phyloP scores from a whole-genome alignment of 2,329 filamentous ascomycete genomes.

The Diplocarpon rosae region DNA sequence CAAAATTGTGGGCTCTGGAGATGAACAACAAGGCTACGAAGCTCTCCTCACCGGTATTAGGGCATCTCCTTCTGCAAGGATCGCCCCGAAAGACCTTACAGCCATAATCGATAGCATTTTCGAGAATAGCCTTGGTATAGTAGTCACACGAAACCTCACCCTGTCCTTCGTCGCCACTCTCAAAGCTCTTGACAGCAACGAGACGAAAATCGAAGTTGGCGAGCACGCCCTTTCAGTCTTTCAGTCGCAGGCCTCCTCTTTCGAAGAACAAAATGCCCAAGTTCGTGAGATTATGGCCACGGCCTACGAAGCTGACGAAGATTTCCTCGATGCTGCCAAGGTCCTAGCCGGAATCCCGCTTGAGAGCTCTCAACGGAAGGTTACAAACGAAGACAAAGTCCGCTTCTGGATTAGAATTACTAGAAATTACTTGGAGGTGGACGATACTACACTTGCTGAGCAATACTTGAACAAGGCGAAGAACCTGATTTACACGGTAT shows the following conservation, averaged over 20 bases:
- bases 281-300: slow-evolving; percentile 74
- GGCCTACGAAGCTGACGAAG: slow-evolving; percentile 72
- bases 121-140: slow-evolving; percentile 24
- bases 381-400: slow-evolving; percentile 73
- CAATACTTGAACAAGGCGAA: slow-evolving; percentile 90
- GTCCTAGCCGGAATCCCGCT: slow-evolving; percentile 75
- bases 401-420: slow-evolving; percentile 88
- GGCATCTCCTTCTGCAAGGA: slow-evolving; percentile 11
- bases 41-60: slow-evolving; percentile 34
- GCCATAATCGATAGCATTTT: slow-evolving; percentile 27
- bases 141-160: slow-evolving; percentile 24
- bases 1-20: slow-evolving; percentile 30
- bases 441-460: slow-evolving; percentile 78
- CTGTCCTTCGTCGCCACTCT: slow-evolving; percentile 54
- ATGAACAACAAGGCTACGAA: slow-evolving; percentile 37
- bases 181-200: slow-evolving; percentile 45
- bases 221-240: slow-evolving; percentile 61
- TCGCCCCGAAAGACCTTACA: slow-evolving; percentile 21
- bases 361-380: slow-evolving; percentile 76
- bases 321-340: slow-evolving; percentile 69
- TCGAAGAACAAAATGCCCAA: slow-evolving; percentile 73
- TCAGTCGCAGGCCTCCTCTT: slow-evolving; percentile 51
- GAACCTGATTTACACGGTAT: slow-evolving; percentile 72
- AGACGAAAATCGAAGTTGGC: slow-evolving; percentile 66
- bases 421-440: slow-evolving; percentile 85